Percentiles rank a stretch among this genome's conserved stretches.
phyloP scores from a whole-genome alignment of 768 basidiomycete species.

The Paxillus rubicundulus region DNA sequence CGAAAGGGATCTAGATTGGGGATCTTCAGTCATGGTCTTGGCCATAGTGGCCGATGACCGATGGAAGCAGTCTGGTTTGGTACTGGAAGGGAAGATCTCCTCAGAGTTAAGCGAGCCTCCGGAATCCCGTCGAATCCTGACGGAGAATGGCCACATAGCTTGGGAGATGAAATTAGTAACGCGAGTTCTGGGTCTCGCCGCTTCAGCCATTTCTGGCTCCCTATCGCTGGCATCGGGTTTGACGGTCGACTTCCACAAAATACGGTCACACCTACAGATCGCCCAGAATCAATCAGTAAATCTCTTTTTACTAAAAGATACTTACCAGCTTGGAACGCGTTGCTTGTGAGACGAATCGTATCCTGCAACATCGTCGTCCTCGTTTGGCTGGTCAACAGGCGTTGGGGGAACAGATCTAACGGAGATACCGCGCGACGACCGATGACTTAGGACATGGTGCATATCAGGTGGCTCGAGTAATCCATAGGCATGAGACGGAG shows the following conservation, averaged over 20 bases:
- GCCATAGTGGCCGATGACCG: slow-evolving; percentile 6
- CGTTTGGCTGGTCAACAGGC: slow-evolving; percentile 37
- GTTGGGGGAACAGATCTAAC: slow-evolving; percentile 29
- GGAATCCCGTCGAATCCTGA: slow-evolving; percentile 38
- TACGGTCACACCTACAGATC: slow-evolving; percentile 73
- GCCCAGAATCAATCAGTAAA: slow-evolving; percentile 3
- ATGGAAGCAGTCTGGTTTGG: slow-evolving; percentile 23
- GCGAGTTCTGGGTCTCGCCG: slow-evolving; percentile 40
- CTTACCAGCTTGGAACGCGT: slow-evolving; percentile 82
- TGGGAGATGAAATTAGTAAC: slow-evolving; percentile 55
- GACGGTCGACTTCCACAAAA: slow-evolving; percentile 77
- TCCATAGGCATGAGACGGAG: slow-evolving; percentile 1
- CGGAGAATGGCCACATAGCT: slow-evolving; percentile 48
- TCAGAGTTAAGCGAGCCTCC: slow-evolving; percentile 31
- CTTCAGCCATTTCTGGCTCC: slow-evolving; percentile 33
- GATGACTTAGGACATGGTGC: slow-evolving; percentile 20
- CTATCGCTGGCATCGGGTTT: slow-evolving; percentile 43
- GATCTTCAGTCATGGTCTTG: slow-evolving; percentile 12
- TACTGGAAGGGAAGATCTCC: slow-evolving; percentile 8
- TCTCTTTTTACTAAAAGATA: slow-evolving; percentile 1
- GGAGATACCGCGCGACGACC: slow-evolving; percentile 30
- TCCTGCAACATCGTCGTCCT: slow-evolving; percentile 55
- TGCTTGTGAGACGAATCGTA: slow-evolving; percentile 82
- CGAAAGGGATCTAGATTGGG: slow-evolving; percentile 16
- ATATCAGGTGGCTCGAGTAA: slow-evolving; percentile 21